A percentile compares a stretch with the other conserved stretches of the same genome.
phyloP scores from a whole-genome alignment of 225 moss, liverwort and hornwort species.

The Pleurozium schreberi region DNA sequence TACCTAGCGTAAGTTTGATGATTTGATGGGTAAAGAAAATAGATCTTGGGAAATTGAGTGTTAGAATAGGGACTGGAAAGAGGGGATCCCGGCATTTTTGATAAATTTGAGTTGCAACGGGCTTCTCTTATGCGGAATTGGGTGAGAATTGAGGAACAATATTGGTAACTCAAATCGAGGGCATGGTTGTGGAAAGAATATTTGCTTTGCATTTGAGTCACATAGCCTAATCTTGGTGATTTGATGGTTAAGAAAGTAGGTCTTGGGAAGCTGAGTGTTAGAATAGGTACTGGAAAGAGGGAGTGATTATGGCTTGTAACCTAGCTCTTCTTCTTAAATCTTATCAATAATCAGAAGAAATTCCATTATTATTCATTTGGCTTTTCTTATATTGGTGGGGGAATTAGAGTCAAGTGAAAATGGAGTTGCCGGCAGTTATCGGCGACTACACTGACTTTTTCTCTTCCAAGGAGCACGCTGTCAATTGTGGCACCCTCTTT shows the following conservation, averaged over 20 bases:
- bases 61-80: background rate
- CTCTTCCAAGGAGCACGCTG: slow-evolving; percentile 92
- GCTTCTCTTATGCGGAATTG: background rate
- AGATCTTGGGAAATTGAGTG: background rate
- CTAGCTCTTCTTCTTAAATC: background rate
- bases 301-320: background rate
- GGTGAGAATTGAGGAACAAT: background rate
- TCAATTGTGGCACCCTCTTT: slow-evolving; percentile 68
- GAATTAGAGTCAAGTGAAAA: slow-evolving; percentile 63
- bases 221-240: background rate
- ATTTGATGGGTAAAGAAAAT: background rate
- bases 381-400: background rate
- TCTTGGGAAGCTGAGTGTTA: background rate
- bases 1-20: background rate
- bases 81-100: background rate
- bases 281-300: background rate
- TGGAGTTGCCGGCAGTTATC: slow-evolving; percentile 83
- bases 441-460: slow-evolving; percentile 97
- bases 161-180: background rate
- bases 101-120: background rate
- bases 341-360: background rate
- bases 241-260: background rate
- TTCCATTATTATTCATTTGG: background rate
- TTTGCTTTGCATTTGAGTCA: background rate
- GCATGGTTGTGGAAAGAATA: background rate